A percentile compares a stretch with the other conserved stretches of the same genome.
Evolutionary conservation across 1,284 basidiomycete species (phyloP).

Genomic region (Cryptococcus neoformans): DNA sequence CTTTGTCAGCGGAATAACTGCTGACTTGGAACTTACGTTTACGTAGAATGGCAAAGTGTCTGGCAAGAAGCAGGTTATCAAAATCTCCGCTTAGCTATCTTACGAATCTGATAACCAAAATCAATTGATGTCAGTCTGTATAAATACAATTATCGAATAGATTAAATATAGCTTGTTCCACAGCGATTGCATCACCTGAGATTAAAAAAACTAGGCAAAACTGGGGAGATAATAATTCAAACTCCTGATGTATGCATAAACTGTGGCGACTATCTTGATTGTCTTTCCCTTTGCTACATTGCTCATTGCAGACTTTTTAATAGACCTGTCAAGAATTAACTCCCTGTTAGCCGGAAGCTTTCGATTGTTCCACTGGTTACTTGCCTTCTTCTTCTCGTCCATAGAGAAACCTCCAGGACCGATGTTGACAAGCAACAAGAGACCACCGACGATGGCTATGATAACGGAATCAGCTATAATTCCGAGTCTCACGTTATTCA

Average conservation of each 20-base stretch:
- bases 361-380: background rate
- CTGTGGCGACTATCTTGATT: no score
- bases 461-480: constrained; percentile 35
- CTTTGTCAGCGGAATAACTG: background rate
- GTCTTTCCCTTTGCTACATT: no score
- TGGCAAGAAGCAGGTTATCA: constrained; percentile 23
- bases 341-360: background rate
- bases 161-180: no score
- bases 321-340: background rate
- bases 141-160: no score
- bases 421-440: constrained; percentile 96
- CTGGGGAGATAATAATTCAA: no score
- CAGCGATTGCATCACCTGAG: no score
- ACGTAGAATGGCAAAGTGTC: constrained; percentile 22
- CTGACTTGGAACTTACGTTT: background rate
- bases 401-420: constrained; percentile 96
- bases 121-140: no score
- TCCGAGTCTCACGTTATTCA: background rate
- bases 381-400: constrained; percentile 98
- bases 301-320: background rate
- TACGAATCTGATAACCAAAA: no score
- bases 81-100: background rate
- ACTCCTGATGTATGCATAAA: no score
- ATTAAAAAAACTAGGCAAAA: no score
- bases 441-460: constrained; percentile 81